Base-by-base conservation (phyloP, 164 flowering plant species). In the Hamamelis virginiana region DNA sequence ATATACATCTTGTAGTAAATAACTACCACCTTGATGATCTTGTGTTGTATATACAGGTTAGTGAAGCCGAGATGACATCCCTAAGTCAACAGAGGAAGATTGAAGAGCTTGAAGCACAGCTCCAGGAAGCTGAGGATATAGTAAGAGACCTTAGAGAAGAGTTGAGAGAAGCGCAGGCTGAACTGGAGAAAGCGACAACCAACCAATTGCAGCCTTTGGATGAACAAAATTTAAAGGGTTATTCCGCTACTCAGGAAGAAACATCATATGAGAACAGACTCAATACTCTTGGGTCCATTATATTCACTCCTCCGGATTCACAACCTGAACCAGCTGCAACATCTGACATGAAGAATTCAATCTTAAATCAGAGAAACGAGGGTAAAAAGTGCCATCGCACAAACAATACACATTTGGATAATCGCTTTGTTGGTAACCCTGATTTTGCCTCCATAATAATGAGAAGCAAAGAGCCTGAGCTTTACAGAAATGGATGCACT, bases 81-180 rank as follows among this genome's bases (percentile, higher is more conserved):
- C 71, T 75, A 64, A 74, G 68, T 72, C 92, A 94, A 63, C 84
- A 78, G 70, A 80, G 61, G 64, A 87, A 74, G 75, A 87, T 87
- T 72, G 85, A 87, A 59, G 98, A 94, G 78, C 94, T 94, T 70
- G 97, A 92, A 81, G 91, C 85, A 55, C 96, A 92, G 77, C 91
- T 94, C 8, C 86, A 85, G 10, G 92, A 89, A 83, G 94, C 96
- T 59, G 92, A 91, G 75, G 91, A 90, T 64, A 87, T 82, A 51
- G 91, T 85, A 15, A 80, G 60, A 41, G 92, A 85, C 41, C 96
- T 91, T 59, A 83, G 94, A 68, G 76, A 75, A 67, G 91, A 91
- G 75, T 72, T 91, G 78, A 76, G 78, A 67, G 75, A 69, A 74
- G 86, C 75, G 41, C 87, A 82, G 48, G 81, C 78, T 73, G 90